A percentile compares a stretch with the other conserved stretches of the same genome.
Evolutionary conservation across 192 early-diverging fungal genomes (phyloP).

Genomic region (Rhizoclosmatium globosum): DNA sequence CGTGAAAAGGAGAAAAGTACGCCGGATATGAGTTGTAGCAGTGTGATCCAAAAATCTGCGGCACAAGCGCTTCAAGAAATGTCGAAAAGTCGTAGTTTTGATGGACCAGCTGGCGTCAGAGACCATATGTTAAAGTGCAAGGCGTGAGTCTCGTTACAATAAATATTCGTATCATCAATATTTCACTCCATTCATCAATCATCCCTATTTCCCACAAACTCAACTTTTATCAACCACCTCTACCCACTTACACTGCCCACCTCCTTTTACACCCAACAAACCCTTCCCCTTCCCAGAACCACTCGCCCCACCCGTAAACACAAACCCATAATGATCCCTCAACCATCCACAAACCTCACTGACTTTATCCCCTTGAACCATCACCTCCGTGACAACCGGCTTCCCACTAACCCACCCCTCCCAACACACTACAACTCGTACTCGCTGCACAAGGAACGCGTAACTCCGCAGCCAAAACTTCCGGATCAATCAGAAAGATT

Average conservation of each 20-base stretch:
- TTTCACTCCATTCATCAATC: too few species aligned
- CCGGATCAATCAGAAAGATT: constrained; percentile 70
- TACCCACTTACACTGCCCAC: constrained; percentile 40
- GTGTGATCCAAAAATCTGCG: too few species aligned
- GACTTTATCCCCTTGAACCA: constrained; percentile 81
- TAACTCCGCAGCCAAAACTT: constrained; percentile 65
- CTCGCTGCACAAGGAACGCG: constrained; percentile 72
- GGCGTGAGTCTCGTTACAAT: too few species aligned
- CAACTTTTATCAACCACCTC: constrained; percentile 38
- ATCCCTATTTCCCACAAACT: too few species aligned
- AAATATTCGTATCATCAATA: too few species aligned
- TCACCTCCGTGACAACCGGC: constrained; percentile 65
- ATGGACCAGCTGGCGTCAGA: too few species aligned
- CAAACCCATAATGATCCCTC: constrained; percentile 45
- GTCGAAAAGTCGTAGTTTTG: too few species aligned
- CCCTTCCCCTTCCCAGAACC: neutral
- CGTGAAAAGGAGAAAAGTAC: too few species aligned
- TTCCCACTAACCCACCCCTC: constrained; percentile 32
- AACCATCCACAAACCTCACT: constrained; percentile 65
- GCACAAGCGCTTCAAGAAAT: too few species aligned
- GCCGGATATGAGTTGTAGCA: too few species aligned
- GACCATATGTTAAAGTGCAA: too few species aligned
- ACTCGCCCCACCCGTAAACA: constrained; percentile 36
- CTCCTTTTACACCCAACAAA: constrained; percentile 36
- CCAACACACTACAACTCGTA: constrained; percentile 60